Evolutionary conservation across 805 yeast species (phyloP), one percentile per base, ranked within the genome.

Genomic region (Pichia eremophila): DNA sequence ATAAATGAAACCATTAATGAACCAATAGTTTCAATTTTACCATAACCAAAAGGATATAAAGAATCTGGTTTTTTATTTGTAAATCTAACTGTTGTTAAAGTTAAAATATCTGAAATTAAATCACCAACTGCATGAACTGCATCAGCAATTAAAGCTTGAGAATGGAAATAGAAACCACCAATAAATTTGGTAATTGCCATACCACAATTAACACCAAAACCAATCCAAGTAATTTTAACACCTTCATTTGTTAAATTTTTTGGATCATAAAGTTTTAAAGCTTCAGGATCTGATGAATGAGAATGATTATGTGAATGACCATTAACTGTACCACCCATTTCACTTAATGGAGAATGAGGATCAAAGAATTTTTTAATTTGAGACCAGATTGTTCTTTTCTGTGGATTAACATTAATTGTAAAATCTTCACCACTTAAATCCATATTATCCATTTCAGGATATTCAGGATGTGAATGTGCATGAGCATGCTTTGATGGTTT

Each of bases 61-160:
- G 66, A 59, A 32, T 76, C 74, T 11, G 90, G 83, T 8, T 75
- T 67, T 54, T 78, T 78, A 11, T 73, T 65, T 6, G 95, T 81
- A 44, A 84, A 79, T 32, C 85, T 81, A 18, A 93, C 96, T 1
- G 98, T 91, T 5, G 89, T 82, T 48, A 93, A 70, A 0, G 99
- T 93, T 54, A 93, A 68, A 41, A 91, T 76, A 64, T 93, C 99
- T 9, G 95, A 85, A 15, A 93, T 76, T 68, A 91, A 71, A 65
- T 93, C 99, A 42, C 95, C 82, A 19, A 87, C 73, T 0, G 98
- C 91, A 67, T 93, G 99, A 29, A 89, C 82, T 1, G 97, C 90
- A 65, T 93, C 99, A 1, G 99, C 99, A 44, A 90, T 63, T 48
- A 93, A 74, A 2, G 97, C 90, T 63, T 90, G 96, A 0, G 99